Evolutionary conservation across 805 yeast genomes (phyloP).

Genomic region (Pichia thaimueangensis): DNA sequence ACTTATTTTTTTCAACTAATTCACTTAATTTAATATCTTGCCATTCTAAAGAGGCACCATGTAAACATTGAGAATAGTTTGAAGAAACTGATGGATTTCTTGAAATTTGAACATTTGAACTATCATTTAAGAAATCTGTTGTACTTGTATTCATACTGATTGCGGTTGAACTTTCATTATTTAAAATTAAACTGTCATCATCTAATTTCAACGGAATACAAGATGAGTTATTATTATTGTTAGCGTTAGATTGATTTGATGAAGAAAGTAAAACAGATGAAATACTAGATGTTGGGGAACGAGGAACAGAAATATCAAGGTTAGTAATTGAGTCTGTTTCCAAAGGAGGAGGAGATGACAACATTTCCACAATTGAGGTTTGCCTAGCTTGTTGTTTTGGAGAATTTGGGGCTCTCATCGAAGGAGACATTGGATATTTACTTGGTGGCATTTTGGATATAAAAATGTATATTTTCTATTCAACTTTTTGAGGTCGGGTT

Average conservation of each 20-base stretch:
- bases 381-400: constrained; percentile 37
- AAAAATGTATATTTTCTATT: too few relatives aligned
- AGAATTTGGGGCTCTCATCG: constrained; percentile 32
- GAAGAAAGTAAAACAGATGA: constrained; percentile 7
- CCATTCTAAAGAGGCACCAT: constrained; percentile 49
- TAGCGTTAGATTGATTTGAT: constrained; percentile 1
- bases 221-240: constrained; percentile 2
- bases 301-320: constrained; percentile 9
- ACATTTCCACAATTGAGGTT: constrained; percentile 67
- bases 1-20: constrained; percentile 70
- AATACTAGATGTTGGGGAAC: constrained; percentile 6
- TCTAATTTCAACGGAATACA: background rate
- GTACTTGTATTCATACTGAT: constrained; percentile 5
- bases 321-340: constrained; percentile 21
- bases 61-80: constrained; percentile 21
- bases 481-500: too few relatives aligned
- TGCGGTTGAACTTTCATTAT: constrained; percentile 2
- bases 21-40: constrained; percentile 63
- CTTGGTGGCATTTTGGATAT: constrained; percentile 21
- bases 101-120: constrained; percentile 26
- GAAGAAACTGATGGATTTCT: constrained; percentile 34
- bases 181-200: background rate
- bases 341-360: constrained; percentile 71
- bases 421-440: constrained; percentile 33
- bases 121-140: background rate